phyloP scores from a whole-genome alignment of 257 asterid genomes.

The Paraleonurus japonicus region DNA sequence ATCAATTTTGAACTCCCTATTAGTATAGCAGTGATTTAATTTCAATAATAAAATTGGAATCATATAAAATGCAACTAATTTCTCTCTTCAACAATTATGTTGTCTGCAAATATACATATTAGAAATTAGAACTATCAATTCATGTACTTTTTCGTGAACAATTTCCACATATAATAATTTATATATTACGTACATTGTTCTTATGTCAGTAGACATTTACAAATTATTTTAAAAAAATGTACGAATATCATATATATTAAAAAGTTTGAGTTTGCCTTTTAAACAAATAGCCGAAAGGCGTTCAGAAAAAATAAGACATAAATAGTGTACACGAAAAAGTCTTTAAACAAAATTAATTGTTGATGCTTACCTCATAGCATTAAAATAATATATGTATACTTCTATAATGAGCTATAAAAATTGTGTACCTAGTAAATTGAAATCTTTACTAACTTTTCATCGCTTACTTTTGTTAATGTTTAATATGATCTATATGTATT shows the following conservation, averaged over 20 bases:
- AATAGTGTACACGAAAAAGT: not conserved
- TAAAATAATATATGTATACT: not conserved
- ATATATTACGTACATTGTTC: too few species aligned
- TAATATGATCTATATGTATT: not conserved
- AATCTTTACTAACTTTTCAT: not conserved
- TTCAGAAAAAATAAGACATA: not conserved
- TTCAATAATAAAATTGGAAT: not conserved
- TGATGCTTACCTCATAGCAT: not conserved
- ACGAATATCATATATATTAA: too few species aligned
- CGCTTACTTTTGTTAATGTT: not conserved
- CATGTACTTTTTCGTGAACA: too few species aligned
- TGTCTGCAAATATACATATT: not conserved
- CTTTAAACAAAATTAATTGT: not conserved
- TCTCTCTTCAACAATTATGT: not conserved
- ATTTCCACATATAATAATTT: too few species aligned
- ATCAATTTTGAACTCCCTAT: too few species aligned
- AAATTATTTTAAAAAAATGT: too few species aligned
- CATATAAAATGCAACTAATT: not conserved
- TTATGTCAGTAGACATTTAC: not conserved
- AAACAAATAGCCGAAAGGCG: not conserved
- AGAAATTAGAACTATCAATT: too few species aligned
- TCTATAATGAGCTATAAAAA: not conserved
- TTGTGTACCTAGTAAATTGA: not conserved
- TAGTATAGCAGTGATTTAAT: too few species aligned
- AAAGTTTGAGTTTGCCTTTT: not conserved